Conservation (phyloP, 495 filamentous ascomycete genomes). For the Penicillium maclennaniae region DNA sequence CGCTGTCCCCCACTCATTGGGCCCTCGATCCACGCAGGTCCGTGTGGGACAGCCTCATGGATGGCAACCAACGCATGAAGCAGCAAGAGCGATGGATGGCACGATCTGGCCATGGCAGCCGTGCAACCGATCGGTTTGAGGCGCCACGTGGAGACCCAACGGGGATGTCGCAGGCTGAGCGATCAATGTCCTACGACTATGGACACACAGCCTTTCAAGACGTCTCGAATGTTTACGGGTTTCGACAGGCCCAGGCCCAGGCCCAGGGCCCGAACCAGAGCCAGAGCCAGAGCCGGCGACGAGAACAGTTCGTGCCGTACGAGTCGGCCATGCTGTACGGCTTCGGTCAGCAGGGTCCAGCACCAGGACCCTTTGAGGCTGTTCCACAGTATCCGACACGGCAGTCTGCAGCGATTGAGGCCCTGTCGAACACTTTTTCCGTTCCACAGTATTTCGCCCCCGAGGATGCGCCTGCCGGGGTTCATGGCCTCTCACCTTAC, state of each 20-base stretch:
- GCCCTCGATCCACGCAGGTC: conserved; percentile 44
- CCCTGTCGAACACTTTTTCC: conserved; percentile 66
- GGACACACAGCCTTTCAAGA: conserved; percentile 36
- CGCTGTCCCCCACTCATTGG: conserved; percentile 58
- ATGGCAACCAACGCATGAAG: conserved; percentile 65
- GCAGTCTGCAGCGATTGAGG: conserved; percentile 77
- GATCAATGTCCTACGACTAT: conserved; percentile 38
- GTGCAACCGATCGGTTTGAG: conserved; percentile 34
- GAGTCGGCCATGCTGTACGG: conserved; percentile 74
- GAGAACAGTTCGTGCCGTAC: conserved; percentile 49
- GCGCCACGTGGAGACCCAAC: conserved; percentile 38
- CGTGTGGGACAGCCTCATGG: conserved; percentile 54
- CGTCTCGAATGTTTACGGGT: not conserved
- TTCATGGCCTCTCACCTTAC: conserved; percentile 51
- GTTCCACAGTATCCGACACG: conserved; percentile 73
- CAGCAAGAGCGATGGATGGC: conserved; percentile 55
- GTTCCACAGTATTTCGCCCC: conserved; percentile 74
- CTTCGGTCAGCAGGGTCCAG: conserved; percentile 63
- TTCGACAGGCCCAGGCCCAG: not conserved
- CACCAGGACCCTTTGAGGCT: conserved; percentile 70
- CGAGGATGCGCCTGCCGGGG: conserved; percentile 61
- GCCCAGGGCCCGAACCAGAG: conserved; percentile 3
- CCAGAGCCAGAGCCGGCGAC: conserved; percentile 22
- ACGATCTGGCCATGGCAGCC: conserved; percentile 23
- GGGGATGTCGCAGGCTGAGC: conserved; percentile 34